Evolutionary conservation across 768 basidiomycete genomes (phyloP), one percentile per base, ranked within the genome.

Genomic region (Candolleomyces efflorescens): DNA sequence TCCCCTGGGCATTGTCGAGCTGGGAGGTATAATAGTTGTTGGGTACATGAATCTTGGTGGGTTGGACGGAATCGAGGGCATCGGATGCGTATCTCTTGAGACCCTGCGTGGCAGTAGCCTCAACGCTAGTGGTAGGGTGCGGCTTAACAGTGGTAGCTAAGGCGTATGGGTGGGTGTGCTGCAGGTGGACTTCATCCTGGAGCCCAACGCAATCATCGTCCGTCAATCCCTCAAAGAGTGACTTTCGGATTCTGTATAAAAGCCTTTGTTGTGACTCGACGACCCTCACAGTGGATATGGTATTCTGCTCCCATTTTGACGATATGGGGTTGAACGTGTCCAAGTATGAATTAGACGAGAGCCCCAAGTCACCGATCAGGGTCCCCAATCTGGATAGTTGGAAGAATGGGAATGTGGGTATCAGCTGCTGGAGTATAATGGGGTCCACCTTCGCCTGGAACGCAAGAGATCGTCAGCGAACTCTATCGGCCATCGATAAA

Each of bases 271-370:
- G 83, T 1, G 74, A 76, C 47, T 78, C 77, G 43, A 89, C 82
- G 38, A 82, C 64, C 37, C 85, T 79, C 3, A 88, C 85, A 15
- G 82, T 78, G 41, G 74, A 74, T 58, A 85, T 78, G 39, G 78
- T 74, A 63, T 87, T 85, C 59, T 87, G 86, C 53, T 87, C 86
- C 87, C 87, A 89, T 54, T 84, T 79, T 0, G 78, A 73, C 0
- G 83, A 77, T 1, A 65, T 59, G 7, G 78, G 73, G 56, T 84
- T 80, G 66, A 78, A 89, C 2, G 82, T 75, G 60, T 89, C 87
- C 45, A 89, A 71, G 64, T 82, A 88, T 2, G 84, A 81, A 12
- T 70, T 68, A 1, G 75, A 54, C 0, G 74, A 73, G 15, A 89
- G 73, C 7, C 80, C 80, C 20, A 89, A 77, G 61, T 85, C 83